These are phyloP conservation scores for Elsinoe ampelina DNA, from an alignment of 2,329 filamentous ascomycete species.

Conservation along the genomic window DNA sequence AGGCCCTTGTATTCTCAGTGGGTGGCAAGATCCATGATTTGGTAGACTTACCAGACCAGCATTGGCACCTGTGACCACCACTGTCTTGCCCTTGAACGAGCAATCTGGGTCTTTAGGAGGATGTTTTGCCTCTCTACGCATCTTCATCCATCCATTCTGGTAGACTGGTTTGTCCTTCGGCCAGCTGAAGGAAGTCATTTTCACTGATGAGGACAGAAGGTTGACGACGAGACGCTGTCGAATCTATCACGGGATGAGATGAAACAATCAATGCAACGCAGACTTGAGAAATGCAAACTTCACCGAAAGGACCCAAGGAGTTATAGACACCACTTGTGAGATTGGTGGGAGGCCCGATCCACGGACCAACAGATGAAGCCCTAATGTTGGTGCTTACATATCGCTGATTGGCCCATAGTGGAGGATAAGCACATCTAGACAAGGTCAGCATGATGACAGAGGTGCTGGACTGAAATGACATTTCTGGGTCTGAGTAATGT, in stretches of 20 bases:
- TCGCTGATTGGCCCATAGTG: too few relatives aligned
- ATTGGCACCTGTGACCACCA: slow-evolving; percentile 29
- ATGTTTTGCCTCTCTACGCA: not conserved
- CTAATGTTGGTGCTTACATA: too few relatives aligned
- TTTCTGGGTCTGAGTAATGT: too few relatives aligned
- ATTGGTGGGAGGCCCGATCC: too few relatives aligned
- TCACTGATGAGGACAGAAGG: not conserved
- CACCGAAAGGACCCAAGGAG: too few relatives aligned
- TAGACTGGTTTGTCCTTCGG: not conserved
- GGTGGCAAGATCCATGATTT: not conserved
- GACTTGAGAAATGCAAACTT: not conserved
- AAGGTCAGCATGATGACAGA: too few relatives aligned
- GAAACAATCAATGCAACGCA: not conserved
- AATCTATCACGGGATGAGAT: too few relatives aligned
- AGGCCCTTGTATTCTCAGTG: slow-evolving; percentile 20
- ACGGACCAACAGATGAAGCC: too few relatives aligned
- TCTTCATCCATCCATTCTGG: not conserved
- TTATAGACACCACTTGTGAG: too few relatives aligned
- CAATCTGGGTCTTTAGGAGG: slow-evolving; percentile 5
- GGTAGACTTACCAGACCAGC: slow-evolving; percentile 24
- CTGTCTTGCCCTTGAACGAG: slow-evolving; percentile 18
- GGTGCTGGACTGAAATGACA: too few relatives aligned
- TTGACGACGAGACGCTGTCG: not conserved
- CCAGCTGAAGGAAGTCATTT: not conserved
- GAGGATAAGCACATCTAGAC: too few relatives aligned